A percentile compares a stretch with the other conserved stretches of the same genome.
These are phyloP conservation scores for Pythium coloratum DNA, from an alignment of 352 stramenopile genomes.

Conservation along the genomic window DNA sequence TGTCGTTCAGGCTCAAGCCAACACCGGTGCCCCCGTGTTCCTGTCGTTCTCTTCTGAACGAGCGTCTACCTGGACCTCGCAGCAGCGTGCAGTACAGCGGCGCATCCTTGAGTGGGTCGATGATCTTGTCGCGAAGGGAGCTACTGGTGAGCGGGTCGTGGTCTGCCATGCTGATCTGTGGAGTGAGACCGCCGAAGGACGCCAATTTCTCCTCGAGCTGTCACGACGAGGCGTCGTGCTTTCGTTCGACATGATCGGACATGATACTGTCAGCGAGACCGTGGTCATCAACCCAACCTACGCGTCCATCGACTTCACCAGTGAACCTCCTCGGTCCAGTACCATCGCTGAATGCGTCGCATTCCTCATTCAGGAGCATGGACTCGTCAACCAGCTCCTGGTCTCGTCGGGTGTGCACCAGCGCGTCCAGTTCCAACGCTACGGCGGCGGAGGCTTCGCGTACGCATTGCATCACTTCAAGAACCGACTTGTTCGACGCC, in stretches of 20 bases:
- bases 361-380: constrained; percentile 30
- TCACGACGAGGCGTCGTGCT: constrained; percentile 42
- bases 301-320: background rate
- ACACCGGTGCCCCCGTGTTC: constrained; percentile 56
- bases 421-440: constrained; percentile 65
- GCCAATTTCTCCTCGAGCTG: constrained; percentile 44
- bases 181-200: constrained; percentile 29
- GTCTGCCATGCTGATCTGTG: constrained; percentile 76
- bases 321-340: constrained; percentile 44
- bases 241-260: constrained; percentile 66
- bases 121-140: constrained; percentile 36
- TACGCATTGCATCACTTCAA: constrained; percentile 61
- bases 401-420: constrained; percentile 68
- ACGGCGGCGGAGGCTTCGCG: constrained; percentile 68
- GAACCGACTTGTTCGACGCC: constrained; percentile 28
- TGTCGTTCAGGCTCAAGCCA: constrained; percentile 43
- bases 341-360: constrained; percentile 42
- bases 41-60: constrained; percentile 55
- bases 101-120: constrained; percentile 37
- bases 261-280: constrained; percentile 60
- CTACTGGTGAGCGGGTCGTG: constrained; percentile 40
- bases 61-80: background rate
- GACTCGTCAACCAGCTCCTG: constrained; percentile 38
- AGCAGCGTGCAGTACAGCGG: background rate
- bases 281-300: constrained; percentile 38